Evolutionary conservation across 331 rosid species (phyloP), one percentile per base, ranked within the genome.

Genomic region (Prunus yedoensis): DNA sequence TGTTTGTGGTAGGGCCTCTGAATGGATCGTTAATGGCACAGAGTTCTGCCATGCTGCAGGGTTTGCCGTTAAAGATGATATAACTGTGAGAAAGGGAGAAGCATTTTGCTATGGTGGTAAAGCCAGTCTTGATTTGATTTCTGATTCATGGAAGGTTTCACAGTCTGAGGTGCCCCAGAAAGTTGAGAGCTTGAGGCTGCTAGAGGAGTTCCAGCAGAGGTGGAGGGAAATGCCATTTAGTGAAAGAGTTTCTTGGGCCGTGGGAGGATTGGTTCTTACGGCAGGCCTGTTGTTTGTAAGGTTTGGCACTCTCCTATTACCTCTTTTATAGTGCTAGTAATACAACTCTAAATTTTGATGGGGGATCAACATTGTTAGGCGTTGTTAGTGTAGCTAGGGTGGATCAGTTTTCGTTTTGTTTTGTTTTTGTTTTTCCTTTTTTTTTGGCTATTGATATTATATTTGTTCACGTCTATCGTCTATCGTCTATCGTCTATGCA

Each of bases 1-100:
- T 77, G 92, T 95, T 64, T 95, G 99, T 81, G 99, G 99, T 83
- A 92, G 90, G 82, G 97, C 97, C 69, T 87, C 96, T 3, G 88
- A 91, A 71, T 95, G 97, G 99, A 91, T 90, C 80, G 84, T 73
- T 67, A 95, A 95, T 76, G 99, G 99, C 78, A 92, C 97, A 23
- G 97, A 91, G 80, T 93, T 95, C 74, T 95, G 99, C 84, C 73
- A 47, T 43, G 90, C 94, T 78, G 91, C 96, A 20, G 99, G 97
- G 75, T 92, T 92, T 85, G 76, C 74, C 47, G 89, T 95, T 74
- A 90, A 85, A 51, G 74, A 75, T 16, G 89, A 87, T 75, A 35
- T 50, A 32, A 72, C 85, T 56, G 30, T 27, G 69, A 64, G 77
- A 68, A 60, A 52, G 3, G 85, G 85, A 73, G 93, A 80, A 49